Percentiles rank a stretch among this genome's conserved stretches.
Evolutionary conservation across 169 alveolate species (phyloP).

Genomic region (Eimeria maxima): DNA sequence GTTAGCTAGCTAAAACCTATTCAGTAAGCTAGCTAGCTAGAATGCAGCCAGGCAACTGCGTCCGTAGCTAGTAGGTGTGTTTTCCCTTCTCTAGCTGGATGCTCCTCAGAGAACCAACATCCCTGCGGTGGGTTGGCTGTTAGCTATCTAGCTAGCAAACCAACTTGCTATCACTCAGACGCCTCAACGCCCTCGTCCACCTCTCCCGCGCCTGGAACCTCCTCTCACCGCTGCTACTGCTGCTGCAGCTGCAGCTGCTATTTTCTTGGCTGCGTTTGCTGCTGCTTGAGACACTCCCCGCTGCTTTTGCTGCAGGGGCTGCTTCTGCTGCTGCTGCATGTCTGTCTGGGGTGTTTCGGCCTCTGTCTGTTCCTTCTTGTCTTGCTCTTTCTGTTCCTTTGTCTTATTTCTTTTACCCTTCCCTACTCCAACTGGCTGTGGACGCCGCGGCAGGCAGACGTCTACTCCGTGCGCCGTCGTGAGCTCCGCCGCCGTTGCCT

Average conservation of each 20-base stretch:
- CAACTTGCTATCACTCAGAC: not conserved
- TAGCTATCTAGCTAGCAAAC: constrained; percentile 9
- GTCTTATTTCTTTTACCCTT: not conserved
- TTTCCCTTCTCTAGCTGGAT: not conserved
- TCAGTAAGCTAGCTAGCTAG: not conserved
- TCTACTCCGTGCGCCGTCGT: not conserved
- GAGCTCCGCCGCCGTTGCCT: not conserved
- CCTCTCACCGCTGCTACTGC: constrained; percentile 4
- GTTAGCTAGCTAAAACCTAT: not conserved
- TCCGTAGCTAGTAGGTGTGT: not conserved
- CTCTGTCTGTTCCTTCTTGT: not conserved
- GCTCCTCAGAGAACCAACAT: not conserved
- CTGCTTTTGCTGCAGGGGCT: not conserved
- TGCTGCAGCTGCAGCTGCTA: constrained; percentile 21
- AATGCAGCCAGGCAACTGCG: not conserved
- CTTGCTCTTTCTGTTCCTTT: not conserved
- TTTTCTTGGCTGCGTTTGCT: not conserved
- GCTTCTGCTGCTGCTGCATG: constrained; percentile 28
- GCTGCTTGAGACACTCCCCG: not conserved
- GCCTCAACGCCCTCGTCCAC: not conserved
- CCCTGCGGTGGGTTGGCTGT: not conserved
- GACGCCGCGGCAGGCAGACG: not conserved
- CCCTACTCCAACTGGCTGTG: not conserved
- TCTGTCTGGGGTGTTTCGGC: not conserved
- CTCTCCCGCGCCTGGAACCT: constrained; percentile 17